These are phyloP conservation scores for Coemansia sp. DNA, from an alignment of 192 early-diverging fungal species.

Conservation along the genomic window DNA sequence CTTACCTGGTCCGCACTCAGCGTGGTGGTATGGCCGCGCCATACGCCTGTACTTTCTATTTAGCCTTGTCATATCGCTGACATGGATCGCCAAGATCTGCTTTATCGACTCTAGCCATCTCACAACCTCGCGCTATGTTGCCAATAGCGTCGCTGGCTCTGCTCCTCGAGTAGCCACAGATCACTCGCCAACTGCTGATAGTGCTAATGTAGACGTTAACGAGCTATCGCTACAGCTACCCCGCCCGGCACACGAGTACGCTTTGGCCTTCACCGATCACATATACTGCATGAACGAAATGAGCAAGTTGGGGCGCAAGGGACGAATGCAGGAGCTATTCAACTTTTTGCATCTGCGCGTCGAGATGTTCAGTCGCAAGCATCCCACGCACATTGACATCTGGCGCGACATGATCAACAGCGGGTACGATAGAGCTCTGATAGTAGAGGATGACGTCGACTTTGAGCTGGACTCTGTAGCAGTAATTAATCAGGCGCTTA, in stretches of 20 bases:
- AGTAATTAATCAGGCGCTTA: conserved; percentile 17
- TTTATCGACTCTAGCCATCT: conserved; percentile 4
- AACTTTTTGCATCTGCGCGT: conserved; percentile 30
- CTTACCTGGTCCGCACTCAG: conserved; percentile 20
- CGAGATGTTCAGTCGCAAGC: conserved; percentile 23
- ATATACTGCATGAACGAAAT: conserved; percentile 43
- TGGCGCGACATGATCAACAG: conserved; percentile 50
- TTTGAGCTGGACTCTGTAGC: conserved; percentile 37
- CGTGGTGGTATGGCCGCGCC: conserved; percentile 51
- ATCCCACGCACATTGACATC: conserved; percentile 28
- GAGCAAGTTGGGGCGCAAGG: conserved; percentile 25
- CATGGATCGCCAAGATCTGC: conserved; percentile 32
- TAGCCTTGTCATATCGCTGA: conserved; percentile 26
- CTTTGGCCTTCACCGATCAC: conserved; percentile 40
- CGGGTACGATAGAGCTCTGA: conserved; percentile 29
- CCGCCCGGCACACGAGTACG: conserved; percentile 2
- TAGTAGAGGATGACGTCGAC: conserved; percentile 55
- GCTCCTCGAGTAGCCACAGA: neutral
- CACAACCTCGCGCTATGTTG: neutral
- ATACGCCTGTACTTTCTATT: conserved; percentile 43
- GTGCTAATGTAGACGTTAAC: neutral
- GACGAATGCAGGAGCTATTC: conserved; percentile 35
- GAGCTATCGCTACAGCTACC: conserved; percentile 8
- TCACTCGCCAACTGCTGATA: neutral
- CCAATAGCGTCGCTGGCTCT: neutral